Evolutionary conservation across 2,329 filamentous ascomycete species (phyloP).

Genomic region (Claviceps spartinae): DNA sequence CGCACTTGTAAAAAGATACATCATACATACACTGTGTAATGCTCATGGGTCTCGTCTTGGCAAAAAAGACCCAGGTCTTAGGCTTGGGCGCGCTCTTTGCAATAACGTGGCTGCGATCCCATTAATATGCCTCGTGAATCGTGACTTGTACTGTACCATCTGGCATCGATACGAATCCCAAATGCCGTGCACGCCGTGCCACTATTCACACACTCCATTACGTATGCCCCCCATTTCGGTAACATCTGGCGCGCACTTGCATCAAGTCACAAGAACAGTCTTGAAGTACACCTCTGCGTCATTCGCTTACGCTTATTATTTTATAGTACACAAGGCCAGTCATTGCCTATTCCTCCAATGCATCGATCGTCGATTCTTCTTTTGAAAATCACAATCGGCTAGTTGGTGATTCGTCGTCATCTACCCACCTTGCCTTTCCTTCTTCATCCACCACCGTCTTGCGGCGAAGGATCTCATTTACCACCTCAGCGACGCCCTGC

Average conservation of each 20-base stretch:
- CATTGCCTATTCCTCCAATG: not conserved
- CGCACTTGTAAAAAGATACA: no score
- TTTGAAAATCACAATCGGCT: slow-evolving; percentile 19
- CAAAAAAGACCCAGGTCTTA: not conserved
- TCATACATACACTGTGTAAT: no score
- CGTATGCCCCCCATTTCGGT: not conserved
- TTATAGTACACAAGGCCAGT: not conserved
- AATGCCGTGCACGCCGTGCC: not conserved
- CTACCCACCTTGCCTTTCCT: slow-evolving; percentile 29
- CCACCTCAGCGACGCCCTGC: slow-evolving; percentile 55
- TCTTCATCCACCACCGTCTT: slow-evolving; percentile 38
- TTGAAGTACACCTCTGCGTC: not conserved
- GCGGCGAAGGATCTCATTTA: slow-evolving; percentile 52
- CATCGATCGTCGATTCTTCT: not conserved
- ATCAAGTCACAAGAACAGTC: not conserved
- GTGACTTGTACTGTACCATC: no score
- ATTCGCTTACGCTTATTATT: not conserved
- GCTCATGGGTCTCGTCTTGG: not conserved
- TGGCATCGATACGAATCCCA: no score
- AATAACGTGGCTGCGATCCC: no score
- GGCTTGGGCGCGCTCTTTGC: not conserved
- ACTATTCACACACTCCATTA: not conserved
- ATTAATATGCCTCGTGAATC: no score
- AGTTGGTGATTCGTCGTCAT: slow-evolving; percentile 14
- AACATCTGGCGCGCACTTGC: not conserved